A percentile compares a stretch with the other conserved stretches of the same genome.
Evolutionary conservation across 2,329 filamentous ascomycete genomes (phyloP).

Genomic region (Arthrobotrys pseudoclavata): DNA sequence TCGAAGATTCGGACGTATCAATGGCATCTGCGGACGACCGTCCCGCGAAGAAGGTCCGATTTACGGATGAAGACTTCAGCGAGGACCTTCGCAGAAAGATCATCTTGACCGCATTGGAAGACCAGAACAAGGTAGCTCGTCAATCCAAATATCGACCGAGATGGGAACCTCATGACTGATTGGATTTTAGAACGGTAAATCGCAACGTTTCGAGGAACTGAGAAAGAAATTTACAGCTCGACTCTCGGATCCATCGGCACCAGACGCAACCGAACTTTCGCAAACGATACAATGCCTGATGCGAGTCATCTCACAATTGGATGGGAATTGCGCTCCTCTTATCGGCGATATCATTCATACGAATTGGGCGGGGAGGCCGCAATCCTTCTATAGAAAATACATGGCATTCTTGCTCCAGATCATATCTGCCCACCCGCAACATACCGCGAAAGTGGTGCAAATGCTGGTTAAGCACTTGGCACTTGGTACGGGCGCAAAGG

Average conservation of each 20-base stretch:
- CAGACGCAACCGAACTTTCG: slow-evolving; percentile 66
- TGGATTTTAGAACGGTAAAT: slow-evolving; percentile 29
- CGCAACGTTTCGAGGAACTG: slow-evolving; percentile 51
- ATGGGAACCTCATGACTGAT: not conserved
- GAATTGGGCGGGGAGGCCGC: slow-evolving; percentile 76
- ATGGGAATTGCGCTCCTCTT: slow-evolving; percentile 73
- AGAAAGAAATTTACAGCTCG: slow-evolving; percentile 63
- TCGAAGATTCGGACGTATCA: slow-evolving; percentile 52
- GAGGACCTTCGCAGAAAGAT: slow-evolving; percentile 52
- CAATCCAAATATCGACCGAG: not conserved
- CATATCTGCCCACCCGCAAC: slow-evolving; percentile 84
- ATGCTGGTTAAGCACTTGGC: slow-evolving; percentile 86
- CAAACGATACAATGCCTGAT: slow-evolving; percentile 72
- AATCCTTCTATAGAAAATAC: slow-evolving; percentile 77
- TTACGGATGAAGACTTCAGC: slow-evolving; percentile 53
- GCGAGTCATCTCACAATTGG: slow-evolving; percentile 73
- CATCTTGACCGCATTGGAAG: slow-evolving; percentile 47
- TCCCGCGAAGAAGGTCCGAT: slow-evolving; percentile 57
- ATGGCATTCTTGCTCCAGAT: slow-evolving; percentile 78
- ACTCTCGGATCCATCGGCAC: slow-evolving; percentile 64
- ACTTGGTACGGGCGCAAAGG: slow-evolving; percentile 67
- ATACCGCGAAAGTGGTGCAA: slow-evolving; percentile 79
- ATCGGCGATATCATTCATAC: slow-evolving; percentile 74
- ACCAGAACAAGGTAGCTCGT: slow-evolving; percentile 46
- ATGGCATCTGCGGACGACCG: slow-evolving; percentile 42